Base-by-base conservation (phyloP, 768 basidiomycete genomes). In the Hygrophorus russula region DNA sequence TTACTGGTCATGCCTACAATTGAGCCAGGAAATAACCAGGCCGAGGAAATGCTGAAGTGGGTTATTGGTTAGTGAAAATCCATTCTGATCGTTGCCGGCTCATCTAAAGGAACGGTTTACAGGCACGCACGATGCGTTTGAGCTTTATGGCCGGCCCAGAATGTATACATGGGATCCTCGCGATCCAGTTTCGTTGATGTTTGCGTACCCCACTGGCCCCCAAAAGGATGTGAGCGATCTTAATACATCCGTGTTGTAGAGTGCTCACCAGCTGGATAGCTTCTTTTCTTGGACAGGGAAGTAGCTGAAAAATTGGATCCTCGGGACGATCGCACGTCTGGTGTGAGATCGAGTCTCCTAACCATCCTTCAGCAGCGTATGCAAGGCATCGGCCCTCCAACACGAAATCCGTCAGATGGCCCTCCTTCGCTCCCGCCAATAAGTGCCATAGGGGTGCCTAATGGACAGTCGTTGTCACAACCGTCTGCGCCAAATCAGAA, bases 41-140 rank as follows among this genome's bases (percentile, higher is more conserved):
- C 84, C 11, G 72, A 71, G 5, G 91, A 94, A 60, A 90, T 93
- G 84, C 67, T 93, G 47, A 85, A 80, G 56, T 94, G 91, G 90
- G 66, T 92, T 36, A 76, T 88, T 49, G 88, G 88, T 90, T 46
- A 57, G 80, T 68, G 20, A 37, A 13, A 27, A 39, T 31, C 13
- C 2, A 40, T 14, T 20, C 24, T 10, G 36, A 8, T 9, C 38
- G 13, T 31, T 10, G 37, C 18, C 17, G 12, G 28, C 28, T 41
- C 42, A 17, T 45, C 13, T 45, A 32, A 11, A n/a, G 10, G 39
- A 42, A 36, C 48, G 42, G 47, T 46, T 34, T 46, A 42, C 51
- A 87, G 87, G 75, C 11, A 68, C 92, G 32, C 91, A 92, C 52
- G 89, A 91, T 57, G 78, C 82, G 1, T 96, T 92, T 57, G 73